Evolutionary conservation across 2,329 filamentous ascomycete genomes (phyloP).

Genomic region (Thielaviopsis punctulata): DNA sequence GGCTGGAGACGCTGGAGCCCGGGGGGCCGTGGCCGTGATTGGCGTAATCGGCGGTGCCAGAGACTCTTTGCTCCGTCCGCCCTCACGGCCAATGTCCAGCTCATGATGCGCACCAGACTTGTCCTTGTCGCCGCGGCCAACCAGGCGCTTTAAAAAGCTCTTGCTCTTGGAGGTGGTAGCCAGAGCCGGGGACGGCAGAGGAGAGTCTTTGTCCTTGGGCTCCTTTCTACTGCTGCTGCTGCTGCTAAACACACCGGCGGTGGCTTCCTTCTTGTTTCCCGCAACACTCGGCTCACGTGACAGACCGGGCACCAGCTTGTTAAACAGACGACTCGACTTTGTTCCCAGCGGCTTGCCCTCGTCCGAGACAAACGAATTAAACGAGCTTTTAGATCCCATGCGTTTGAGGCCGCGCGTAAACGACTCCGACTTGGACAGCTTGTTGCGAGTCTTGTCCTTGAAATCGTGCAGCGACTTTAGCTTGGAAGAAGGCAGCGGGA

Average conservation of each 20-base stretch:
- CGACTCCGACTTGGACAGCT: slow-evolving; percentile 6
- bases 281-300: slow-evolving; percentile 8
- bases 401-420: slow-evolving; percentile 9
- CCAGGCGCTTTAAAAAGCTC: slow-evolving; percentile 8
- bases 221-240: slow-evolving; percentile 5
- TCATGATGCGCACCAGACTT: too few relatives aligned
- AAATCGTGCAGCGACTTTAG: background rate
- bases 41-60: background rate
- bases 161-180: slow-evolving; percentile 6
- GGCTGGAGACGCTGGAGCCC: background rate
- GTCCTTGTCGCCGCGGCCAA: slow-evolving; percentile 3
- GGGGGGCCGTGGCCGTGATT: background rate
- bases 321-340: slow-evolving; percentile 9
- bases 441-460: slow-evolving; percentile 7
- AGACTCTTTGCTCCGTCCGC: background rate
- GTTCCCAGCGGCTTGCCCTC: slow-evolving; percentile 4
- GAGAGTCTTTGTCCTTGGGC: slow-evolving; percentile 1
- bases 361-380: slow-evolving; percentile 8
- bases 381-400: slow-evolving; percentile 11
- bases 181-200: background rate
- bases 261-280: too few relatives aligned
- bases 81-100: too few relatives aligned
- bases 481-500: background rate
- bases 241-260: background rate
- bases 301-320: slow-evolving; percentile 8